phyloP scores from a whole-genome alignment of 2,329 filamentous ascomycete species.

The Balansia obtecta region DNA sequence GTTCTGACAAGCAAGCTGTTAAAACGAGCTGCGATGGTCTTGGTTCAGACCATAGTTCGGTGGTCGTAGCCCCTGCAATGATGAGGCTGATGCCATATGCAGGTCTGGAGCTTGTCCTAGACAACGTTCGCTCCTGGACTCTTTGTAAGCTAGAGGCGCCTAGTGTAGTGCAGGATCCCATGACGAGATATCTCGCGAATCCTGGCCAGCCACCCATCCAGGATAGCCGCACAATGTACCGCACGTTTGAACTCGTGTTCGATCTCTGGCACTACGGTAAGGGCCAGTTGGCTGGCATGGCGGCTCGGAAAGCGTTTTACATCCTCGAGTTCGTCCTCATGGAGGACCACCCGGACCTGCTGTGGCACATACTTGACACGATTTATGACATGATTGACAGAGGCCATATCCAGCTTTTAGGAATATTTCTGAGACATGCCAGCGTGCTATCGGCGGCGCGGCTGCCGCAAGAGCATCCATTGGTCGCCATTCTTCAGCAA shows the following conservation, averaged over 20 bases:
- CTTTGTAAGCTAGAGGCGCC: conserved; percentile 20
- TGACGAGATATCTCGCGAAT: conserved; percentile 23
- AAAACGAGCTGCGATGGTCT: neutral
- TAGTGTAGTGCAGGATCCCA: conserved; percentile 18
- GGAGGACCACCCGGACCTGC: conserved; percentile 24
- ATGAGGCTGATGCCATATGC: conserved; percentile 16
- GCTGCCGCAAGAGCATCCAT: conserved; percentile 20
- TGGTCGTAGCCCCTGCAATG: conserved; percentile 11
- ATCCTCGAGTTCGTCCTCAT: conserved; percentile 24
- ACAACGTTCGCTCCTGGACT: conserved; percentile 22
- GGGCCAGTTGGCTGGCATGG: conserved; percentile 23
- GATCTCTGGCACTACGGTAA: conserved; percentile 24
- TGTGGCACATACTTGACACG: conserved; percentile 27
- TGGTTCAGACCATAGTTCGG: conserved; percentile 1
- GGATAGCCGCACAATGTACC: conserved; percentile 27
- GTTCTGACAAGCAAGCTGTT: neutral
- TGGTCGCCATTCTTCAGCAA: conserved; percentile 21
- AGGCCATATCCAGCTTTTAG: conserved; percentile 21
- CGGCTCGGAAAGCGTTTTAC: conserved; percentile 22
- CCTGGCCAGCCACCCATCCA: conserved; percentile 24
- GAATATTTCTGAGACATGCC: conserved; percentile 22
- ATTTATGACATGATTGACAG: conserved; percentile 25
- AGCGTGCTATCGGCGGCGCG: conserved; percentile 15
- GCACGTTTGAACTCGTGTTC: conserved; percentile 25
- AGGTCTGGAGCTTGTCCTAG: conserved; percentile 21